Base-by-base conservation (phyloP, 176 grass and related monocot genomes). In the Saccharum officinarum region DNA sequence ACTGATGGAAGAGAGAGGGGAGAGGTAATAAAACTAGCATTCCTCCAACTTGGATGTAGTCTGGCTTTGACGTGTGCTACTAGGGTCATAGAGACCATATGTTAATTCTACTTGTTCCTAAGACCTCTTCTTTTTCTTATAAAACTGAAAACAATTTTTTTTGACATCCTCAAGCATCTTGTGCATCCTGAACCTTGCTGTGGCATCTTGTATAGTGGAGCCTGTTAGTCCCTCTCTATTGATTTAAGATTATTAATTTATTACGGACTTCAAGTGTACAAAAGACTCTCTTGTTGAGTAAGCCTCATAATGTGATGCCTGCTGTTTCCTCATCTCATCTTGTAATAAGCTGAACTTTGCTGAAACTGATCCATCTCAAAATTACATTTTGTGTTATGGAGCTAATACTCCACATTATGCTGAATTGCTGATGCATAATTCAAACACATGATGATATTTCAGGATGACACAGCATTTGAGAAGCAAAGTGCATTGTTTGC, bases 401-500 rank as follows among this genome's bases (percentile, higher is more conserved):
- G 3, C 31, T 69, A 73, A 62, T 50, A 54, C 62, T 75, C 26
- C 20, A 52, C 16, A 54, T 38, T 83, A 6, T 77, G 20, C 57
- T 26, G 9, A 62, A 62, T 11, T 62, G 64, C 23, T 72, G 49
- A 22, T 59, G 15, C 46, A 25, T 72, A 66, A 77, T 78, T 91
- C 18, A 63, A 69, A 30, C 61, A 14, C 67, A 36, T 69, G 2
- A 36, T 69, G 5, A 64, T 30, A 44, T 89, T 90, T 81, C 89
- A 98, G 97, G 97, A 98, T 84, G 97, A 98, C 84, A 98, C 97
- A 38, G 91, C 93, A 38, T 98, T 98, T 94, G 97, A 98, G 88
- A 98, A 98, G 64, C 97, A 98, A 80, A 98, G 97, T 89, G 97
- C 97, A 6, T 78, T 98, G 71, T 98, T 98, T 98, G 97, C 97